Percentiles rank a stretch among this genome's conserved stretches.
Conservation (phyloP, 2,329 filamentous ascomycete species). For the Fusarium acutatum region DNA sequence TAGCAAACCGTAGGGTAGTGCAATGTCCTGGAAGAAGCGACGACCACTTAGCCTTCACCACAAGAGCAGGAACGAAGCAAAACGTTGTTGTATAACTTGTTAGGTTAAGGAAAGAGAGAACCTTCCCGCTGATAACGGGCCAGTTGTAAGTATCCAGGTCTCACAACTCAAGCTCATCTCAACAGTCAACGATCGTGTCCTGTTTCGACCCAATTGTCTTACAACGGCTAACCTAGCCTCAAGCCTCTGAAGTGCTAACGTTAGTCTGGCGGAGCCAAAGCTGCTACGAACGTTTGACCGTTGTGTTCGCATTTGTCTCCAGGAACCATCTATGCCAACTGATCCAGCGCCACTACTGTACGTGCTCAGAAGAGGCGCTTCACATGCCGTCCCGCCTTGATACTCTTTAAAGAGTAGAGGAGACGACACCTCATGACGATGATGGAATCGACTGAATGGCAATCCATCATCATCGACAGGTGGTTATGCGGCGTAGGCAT, state of each 20-base stretch:
- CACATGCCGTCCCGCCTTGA: constrained; percentile 6
- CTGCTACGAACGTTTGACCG: constrained; percentile 29
- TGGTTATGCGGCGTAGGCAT: constrained; percentile 6
- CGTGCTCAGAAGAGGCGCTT: constrained; percentile 4
- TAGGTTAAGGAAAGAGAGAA: not conserved
- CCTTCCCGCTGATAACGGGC: not conserved
- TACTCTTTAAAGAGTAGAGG: constrained; percentile 4
- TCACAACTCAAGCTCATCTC: constrained; percentile 1
- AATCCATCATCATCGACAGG: constrained; percentile 33
- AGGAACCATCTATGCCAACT: constrained; percentile 11
- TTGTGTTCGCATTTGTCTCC: constrained; percentile 28
- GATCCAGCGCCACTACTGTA: constrained; percentile 3
- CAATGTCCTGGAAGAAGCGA: not conserved
- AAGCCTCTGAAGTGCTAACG: constrained; percentile 3
- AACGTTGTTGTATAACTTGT: not conserved
- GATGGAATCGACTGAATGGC: constrained; percentile 26
- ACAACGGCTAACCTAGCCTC: constrained; percentile 1
- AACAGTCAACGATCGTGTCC: constrained; percentile 5
- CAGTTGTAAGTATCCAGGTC: not conserved
- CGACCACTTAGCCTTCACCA: not conserved
- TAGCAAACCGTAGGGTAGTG: not conserved
- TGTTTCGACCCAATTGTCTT: constrained; percentile 20
- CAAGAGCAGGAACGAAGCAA: not conserved
- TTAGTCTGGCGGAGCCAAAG: constrained; percentile 21
- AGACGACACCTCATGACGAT: constrained; percentile 12